These are phyloP conservation scores for Pleurotus sapidus DNA, from an alignment of 768 basidiomycete species.

Conservation along the genomic window DNA sequence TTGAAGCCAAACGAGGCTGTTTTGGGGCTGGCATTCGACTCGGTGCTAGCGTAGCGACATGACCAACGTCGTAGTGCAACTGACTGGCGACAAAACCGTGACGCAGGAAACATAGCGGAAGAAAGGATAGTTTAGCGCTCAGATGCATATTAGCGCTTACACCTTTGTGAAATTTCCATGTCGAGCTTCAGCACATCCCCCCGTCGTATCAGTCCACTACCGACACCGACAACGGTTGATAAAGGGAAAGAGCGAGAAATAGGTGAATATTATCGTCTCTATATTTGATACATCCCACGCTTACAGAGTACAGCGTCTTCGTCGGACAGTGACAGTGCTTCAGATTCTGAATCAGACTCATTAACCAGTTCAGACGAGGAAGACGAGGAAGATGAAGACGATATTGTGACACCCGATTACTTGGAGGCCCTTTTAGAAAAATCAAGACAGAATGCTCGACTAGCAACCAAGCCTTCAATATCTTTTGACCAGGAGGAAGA, in stretches of 20 bases:
- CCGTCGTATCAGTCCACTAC: no score
- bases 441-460: constrained; percentile 48
- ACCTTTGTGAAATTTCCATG: background rate
- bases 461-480: constrained; percentile 24
- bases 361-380: constrained; percentile 15
- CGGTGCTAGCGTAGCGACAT: constrained; percentile 23
- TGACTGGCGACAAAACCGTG: constrained; percentile 11
- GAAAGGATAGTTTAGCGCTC: background rate
- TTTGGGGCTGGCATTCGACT: constrained; percentile 15
- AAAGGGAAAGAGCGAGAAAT: constrained; percentile 48
- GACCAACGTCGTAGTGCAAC: constrained; percentile 12
- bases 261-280: constrained; percentile 19
- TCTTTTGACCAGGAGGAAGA: constrained; percentile 40
- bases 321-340: constrained; percentile 26
- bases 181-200: background rate
- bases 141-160: background rate
- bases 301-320: background rate
- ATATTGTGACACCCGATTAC: constrained; percentile 51
- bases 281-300: background rate
- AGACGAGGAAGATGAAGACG: constrained; percentile 28
- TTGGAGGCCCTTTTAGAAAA: constrained; percentile 62
- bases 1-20: constrained; percentile 93
- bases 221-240: background rate
- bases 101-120: constrained; percentile 11
- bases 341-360: constrained; percentile 27